Evolutionary conservation across 148 eudicot genomes (phyloP), one percentile per base, ranked within the genome.

Genomic region (Simmondsia chinensis): DNA sequence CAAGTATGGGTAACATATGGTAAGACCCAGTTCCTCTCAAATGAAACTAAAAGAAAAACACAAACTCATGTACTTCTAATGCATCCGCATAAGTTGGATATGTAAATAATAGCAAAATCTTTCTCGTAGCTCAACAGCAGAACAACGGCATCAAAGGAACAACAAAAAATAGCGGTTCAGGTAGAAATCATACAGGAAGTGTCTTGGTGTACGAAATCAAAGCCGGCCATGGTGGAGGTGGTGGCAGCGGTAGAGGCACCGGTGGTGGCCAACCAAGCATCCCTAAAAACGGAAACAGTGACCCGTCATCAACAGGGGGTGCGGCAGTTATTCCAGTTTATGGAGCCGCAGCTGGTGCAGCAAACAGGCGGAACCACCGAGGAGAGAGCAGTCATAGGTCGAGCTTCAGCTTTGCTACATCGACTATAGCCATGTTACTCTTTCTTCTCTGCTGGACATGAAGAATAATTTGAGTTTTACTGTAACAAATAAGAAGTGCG

Each of bases 271-370:
- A 42, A n/a, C n/a, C n/a, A n/a, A n/a, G n/a, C n/a, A n/a, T n/a
- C n/a, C n/a, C n/a, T 20, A 56, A 41, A 38, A 43, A 22, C 20
- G 46, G 52, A 38, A 10, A 27, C 15, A 36, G 50, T 11, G 51
- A 44, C 4, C 29, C 57, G 11, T 33, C 57, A 6, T 20, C 58
- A 3, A 7, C 54, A 3, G 48, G 66, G 24, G 39, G 59, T 39
- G 31, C 47, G 12, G 15, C n/a, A n/a, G n/a, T n/a, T n/a, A n/a
- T n/a, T n/a, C 57, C 66, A 12, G 14, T 39, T 1, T 23, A 39
- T 24, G 66, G 60, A 46, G 66, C n/a, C n/a, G n/a, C n/a, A n/a
- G n/a, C 59, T 12, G 66, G 60, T 12, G 34, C 34, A 4, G 60
- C 46, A 11, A 38, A 30, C 33, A 46, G 3, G 32, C 53, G 20